These are phyloP conservation scores for Nicotiana undulata DNA, from an alignment of 257 asterid species.

Conservation along the genomic window DNA sequence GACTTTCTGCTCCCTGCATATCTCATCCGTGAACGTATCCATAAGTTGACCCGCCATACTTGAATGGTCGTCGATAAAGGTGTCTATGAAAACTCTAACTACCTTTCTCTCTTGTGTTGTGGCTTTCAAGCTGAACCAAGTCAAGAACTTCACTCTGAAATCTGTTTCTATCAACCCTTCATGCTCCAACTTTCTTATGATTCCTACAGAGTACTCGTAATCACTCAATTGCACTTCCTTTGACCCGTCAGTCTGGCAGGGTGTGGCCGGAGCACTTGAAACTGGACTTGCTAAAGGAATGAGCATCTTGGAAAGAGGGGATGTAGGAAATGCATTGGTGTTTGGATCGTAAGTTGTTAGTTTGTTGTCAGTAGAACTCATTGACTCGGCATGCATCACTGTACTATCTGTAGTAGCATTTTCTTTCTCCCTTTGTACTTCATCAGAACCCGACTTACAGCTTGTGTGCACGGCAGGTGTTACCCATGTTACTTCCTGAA, in stretches of 20 bases:
- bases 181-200: constrained; percentile 58
- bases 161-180: constrained; percentile 53
- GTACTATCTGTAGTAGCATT: constrained; percentile 2
- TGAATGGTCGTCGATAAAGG: constrained; percentile 55
- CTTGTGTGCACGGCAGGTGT: constrained; percentile 17
- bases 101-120: constrained; percentile 50
- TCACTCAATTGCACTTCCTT: constrained; percentile 21
- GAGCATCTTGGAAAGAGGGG: constrained; percentile 11
- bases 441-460: neutral
- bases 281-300: constrained; percentile 16
- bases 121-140: constrained; percentile 83
- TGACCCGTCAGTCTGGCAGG: constrained; percentile 21
- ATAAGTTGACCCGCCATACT: constrained; percentile 70
- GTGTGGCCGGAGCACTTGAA: constrained; percentile 26
- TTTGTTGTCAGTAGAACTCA: constrained; percentile 29
- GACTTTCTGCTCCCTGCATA: constrained; percentile 38
- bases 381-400: constrained; percentile 22
- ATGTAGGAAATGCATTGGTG: constrained; percentile 8
- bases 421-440: constrained; percentile 11
- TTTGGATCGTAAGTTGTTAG: constrained; percentile 20
- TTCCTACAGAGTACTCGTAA: constrained; percentile 70
- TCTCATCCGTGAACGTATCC: constrained; percentile 50
- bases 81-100: constrained; percentile 57
- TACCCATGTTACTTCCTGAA: constrained; percentile 22
- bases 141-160: constrained; percentile 67